Evolutionary conservation across 306 rosid species (phyloP).

Genomic region (Carpinus viminea): DNA sequence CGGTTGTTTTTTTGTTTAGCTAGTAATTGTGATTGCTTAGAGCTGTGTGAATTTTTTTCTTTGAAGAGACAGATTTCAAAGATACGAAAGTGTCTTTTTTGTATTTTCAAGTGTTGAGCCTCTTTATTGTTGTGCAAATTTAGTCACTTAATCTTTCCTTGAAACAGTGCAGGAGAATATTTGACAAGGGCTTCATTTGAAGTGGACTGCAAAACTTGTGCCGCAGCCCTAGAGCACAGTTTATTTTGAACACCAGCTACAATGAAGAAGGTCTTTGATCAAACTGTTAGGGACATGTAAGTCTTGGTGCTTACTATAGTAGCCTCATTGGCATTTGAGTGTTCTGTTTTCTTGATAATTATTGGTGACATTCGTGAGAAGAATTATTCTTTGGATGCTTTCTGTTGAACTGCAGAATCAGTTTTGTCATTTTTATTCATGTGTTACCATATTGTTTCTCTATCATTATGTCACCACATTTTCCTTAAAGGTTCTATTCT

Average conservation of each 20-base stretch:
- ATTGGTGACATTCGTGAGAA: neutral
- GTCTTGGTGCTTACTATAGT: conserved; percentile 27
- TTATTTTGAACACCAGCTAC: conserved; percentile 32
- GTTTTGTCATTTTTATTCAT: neutral
- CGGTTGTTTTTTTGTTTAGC: neutral
- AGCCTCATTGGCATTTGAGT: conserved; percentile 10
- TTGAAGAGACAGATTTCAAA: neutral
- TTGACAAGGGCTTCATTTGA: conserved; percentile 26
- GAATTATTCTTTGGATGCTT: neutral
- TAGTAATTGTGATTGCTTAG: neutral
- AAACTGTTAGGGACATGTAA: conserved; percentile 97
- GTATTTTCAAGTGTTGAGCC: neutral
- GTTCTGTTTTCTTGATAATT: neutral
- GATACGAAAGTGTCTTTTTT: neutral
- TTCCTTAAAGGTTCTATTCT: conserved; percentile 22
- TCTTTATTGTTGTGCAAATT: conserved; percentile 16
- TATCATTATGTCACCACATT: conserved; percentile 18
- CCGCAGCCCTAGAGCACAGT: conserved; percentile 34
- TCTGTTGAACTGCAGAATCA: neutral
- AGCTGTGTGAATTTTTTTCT: neutral
- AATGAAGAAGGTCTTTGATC: conserved; percentile 96
- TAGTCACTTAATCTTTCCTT: conserved; percentile 12
- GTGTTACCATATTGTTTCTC: neutral
- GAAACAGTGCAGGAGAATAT: neutral
- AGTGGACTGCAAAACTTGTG: conserved; percentile 31